A percentile compares a stretch with the other conserved stretches of the same genome.
Evolutionary conservation across 1,139 yeast species (phyloP).

Genomic region (Blastobotrys ciferrii): DNA sequence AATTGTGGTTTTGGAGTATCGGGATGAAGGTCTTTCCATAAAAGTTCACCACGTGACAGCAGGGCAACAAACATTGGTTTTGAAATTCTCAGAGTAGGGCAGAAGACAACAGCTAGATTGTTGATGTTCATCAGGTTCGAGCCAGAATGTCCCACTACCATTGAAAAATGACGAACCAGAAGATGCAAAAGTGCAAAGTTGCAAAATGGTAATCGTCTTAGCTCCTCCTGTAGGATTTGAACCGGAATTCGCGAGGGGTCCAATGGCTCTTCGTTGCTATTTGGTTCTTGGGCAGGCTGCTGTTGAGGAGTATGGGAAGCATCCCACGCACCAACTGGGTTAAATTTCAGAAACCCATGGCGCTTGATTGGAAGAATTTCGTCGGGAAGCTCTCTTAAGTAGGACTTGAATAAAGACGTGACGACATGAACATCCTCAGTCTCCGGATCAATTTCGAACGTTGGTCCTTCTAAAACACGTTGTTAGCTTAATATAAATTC

Average conservation of each 20-base stretch:
- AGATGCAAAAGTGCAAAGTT: constrained; percentile 32
- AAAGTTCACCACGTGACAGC: constrained; percentile 23
- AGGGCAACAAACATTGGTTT: constrained; percentile 26
- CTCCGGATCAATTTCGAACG: constrained; percentile 57
- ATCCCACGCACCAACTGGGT: constrained; percentile 12
- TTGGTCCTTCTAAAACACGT: constrained; percentile 47
- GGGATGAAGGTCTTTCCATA: constrained; percentile 26
- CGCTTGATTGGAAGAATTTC: constrained; percentile 49
- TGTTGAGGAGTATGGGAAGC: constrained; percentile 6
- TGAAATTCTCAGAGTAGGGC: constrained; percentile 35
- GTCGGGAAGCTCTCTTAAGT: constrained; percentile 76
- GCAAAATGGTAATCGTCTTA: constrained; percentile 24
- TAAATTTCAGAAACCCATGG: constrained; percentile 21
- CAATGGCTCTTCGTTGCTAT: constrained; percentile 21
- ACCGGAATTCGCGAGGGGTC: constrained; percentile 22
- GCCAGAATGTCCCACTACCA: constrained; percentile 22
- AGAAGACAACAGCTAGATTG: constrained; percentile 33
- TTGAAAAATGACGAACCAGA: constrained; percentile 30
- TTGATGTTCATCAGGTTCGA: constrained; percentile 34
- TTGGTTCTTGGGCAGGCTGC: not conserved
- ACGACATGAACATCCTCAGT: constrained; percentile 78
- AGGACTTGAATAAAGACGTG: constrained; percentile 76
- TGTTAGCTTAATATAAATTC: not conserved
- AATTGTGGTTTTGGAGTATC: constrained; percentile 14
- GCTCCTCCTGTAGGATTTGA: constrained; percentile 27